Base-by-base conservation (phyloP, 2,329 filamentous ascomycete species). In the Phaeosphaeria sp. region DNA sequence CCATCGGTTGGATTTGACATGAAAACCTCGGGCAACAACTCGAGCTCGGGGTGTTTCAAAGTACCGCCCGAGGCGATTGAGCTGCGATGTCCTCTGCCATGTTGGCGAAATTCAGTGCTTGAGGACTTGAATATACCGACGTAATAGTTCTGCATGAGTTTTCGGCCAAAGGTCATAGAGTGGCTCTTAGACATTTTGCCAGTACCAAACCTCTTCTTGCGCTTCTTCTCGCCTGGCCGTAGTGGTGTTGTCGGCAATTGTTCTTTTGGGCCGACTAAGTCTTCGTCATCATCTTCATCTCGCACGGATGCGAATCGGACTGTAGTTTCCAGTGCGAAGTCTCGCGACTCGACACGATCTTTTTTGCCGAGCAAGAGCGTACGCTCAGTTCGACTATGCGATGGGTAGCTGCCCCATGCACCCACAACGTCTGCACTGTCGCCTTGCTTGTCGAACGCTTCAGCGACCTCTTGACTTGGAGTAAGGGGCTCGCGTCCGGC, bases 141-240 rank as follows among this genome's bases (percentile, higher is more conserved):
- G 58, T 83, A 83, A 54, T 82, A 83, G 54, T 82, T 81, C 46
- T 76, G 78, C 25, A 79, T 58, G 21, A 82, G 73, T 1, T 61
- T 68, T 17, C 74, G 76, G 6, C 77, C 73, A 54, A 81, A 78
- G 0, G 73, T 79, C 69, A 79, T 76, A 1, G 78, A 80, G 25
- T 72, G 72, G 48, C 76, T 79, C 79, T 90, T 91, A 21, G 91
- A 83, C 41, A 88, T 88, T 63, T 92, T 87, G 55, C 85, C 82
- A 59, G 88, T 89, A 47, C 85, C 85, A 22, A 82, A 79, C 72
- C 90, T 89, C 68, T 90, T 87, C 54, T 79, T 72, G 42, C 63
- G 70, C 56, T 72, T 76, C 49, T 72, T 76, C 43, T 70, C 63
- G 0, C 67, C 67, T 5, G 66, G 64, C 4, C 64, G 46, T 17